Conservation (phyloP, 345 rosid genomes). For the Linum usitatissimum region DNA sequence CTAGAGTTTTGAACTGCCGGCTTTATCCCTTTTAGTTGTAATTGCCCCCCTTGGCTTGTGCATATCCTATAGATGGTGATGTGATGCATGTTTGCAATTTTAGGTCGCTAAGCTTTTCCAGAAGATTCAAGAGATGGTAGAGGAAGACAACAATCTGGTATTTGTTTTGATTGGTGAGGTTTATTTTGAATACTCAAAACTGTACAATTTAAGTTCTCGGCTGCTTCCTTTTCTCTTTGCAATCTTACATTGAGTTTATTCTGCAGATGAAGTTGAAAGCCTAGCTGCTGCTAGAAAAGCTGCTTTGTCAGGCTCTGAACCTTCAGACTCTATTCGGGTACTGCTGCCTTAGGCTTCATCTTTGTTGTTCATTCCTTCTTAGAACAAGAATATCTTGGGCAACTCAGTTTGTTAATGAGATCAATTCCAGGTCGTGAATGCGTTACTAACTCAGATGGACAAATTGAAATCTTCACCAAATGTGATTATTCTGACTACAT, state of each 20-base stretch:
- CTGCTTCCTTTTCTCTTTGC: constrained; percentile 14
- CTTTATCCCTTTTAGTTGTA: not conserved
- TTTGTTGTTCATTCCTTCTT: constrained; percentile 3
- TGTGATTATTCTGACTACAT: constrained; percentile 83
- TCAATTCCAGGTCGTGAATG: constrained; percentile 78
- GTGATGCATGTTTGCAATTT: not conserved
- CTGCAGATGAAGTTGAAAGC: constrained; percentile 98
- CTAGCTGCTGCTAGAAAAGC: constrained; percentile 97
- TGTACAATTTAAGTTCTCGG: not conserved
- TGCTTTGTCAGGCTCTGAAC: constrained; percentile 96
- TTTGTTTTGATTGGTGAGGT: constrained; percentile 97
- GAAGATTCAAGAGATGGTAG: constrained; percentile 98
- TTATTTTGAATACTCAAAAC: constrained; percentile 2
- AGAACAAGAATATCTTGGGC: not conserved
- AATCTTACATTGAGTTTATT: constrained; percentile 16
- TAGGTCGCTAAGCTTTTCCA: constrained; percentile 97
- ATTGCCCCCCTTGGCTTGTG: not conserved
- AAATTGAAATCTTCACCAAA: constrained; percentile 84
- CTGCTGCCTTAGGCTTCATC: constrained; percentile 1
- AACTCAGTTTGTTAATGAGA: constrained; percentile 8
- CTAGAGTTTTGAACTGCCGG: not conserved
- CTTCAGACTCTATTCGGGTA: constrained; percentile 98
- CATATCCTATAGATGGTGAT: not conserved
- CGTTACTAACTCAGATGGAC: constrained; percentile 95
- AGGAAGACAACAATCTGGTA: constrained; percentile 95